Base-by-base conservation (phyloP, 345 rosid species). In the Aegle marmelos region DNA sequence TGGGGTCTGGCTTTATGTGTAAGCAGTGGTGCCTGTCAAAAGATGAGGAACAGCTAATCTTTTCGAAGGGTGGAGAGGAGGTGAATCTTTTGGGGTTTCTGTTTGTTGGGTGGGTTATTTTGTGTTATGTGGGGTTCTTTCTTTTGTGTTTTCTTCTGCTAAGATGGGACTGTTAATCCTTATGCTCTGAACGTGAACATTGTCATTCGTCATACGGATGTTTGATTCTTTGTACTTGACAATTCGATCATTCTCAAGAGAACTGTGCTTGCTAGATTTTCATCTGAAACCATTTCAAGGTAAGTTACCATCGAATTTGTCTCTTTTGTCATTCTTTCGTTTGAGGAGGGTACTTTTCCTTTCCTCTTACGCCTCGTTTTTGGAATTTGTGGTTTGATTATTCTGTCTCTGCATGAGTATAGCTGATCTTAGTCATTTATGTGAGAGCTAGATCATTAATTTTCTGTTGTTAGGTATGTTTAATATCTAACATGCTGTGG, bases 21-120 rank as follows among this genome's bases (percentile, higher is more conserved):
- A 33, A 74, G 78, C 53, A 73, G 67, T 70, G 86, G 86, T 83
- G 82, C 80, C 78, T 78, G 84, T 85, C 84, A 82, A 81, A 86
- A 85, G 86, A 79, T 80, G 68, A 85, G 82, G 66, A 86, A 85
- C 89, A 86, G 67, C 87, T 82, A 88, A 87, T 84, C 82, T 83
- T 86, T 82, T 81, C 84, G 70, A 87, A 86, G 64, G 76, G 76
- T 45, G 50, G 17, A 45, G 85, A 84, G 80, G 79, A 82, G 59
- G 82, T 79, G 73, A 21, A 41, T 61, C 72, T 67, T 78, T 82
- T 75, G 68, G 60, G 75, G 31, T 64, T 50, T 60, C 22, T 53
- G 8, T 45, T 45, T 75, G 81, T 22, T 68, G 50, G 61, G 71
- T 50, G 48, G 79, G 37, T 53, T 53, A 16, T 36, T 56, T 66